Base-by-base conservation (phyloP, 257 asterid species). In the Prunella vulgaris region DNA sequence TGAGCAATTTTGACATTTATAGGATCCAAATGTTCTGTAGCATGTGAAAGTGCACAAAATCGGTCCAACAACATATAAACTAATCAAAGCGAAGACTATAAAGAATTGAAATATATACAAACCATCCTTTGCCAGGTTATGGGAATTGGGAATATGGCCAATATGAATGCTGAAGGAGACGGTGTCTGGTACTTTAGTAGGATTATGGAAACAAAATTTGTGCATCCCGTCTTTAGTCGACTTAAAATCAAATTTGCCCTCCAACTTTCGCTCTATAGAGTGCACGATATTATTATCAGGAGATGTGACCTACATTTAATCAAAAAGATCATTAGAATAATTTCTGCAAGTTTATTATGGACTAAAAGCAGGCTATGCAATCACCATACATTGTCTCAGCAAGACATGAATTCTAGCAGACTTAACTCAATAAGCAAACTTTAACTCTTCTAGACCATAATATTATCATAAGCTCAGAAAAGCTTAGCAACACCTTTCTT, bases 91-190 rank as follows among this genome's bases (percentile, higher is more conserved):
- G 24, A 28, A 0, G n/a, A 6, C 6, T 61, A 42, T 21, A 52
- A 52, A 51, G 5, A 52, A 52, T 1, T 1, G 28, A 3, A 21
- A 52, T 52, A 3, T 12, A 32, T 52, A 81, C 96, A 2, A 77
- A 93, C 98, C 98, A 80, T 93, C 92, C 72, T 88, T 90, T 30
- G 92, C 97, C 12, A 93, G 88, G 84, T 90, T 83, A 30, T 88
- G 90, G 52, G 87, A 77, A 20, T 60, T 75, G 37, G 98, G 97
- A 53, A 93, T 87, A 76, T 88, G 97, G 65, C 98, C 98, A 2
- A 81, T 79, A 30, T 90, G 98, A 48, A 93, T 87, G 84, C 82
- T 78, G 87, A 93, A 93, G 68, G 98, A 87, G 77, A 93, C 93
- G 0, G 89, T 66, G 81, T 90, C 96, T 7, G 97, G 95, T 20